A percentile compares a stretch with the other conserved stretches of the same genome.
Evolutionary conservation across 2,329 filamentous ascomycete species (phyloP).

Genomic region (Colletotrichum salicis): DNA sequence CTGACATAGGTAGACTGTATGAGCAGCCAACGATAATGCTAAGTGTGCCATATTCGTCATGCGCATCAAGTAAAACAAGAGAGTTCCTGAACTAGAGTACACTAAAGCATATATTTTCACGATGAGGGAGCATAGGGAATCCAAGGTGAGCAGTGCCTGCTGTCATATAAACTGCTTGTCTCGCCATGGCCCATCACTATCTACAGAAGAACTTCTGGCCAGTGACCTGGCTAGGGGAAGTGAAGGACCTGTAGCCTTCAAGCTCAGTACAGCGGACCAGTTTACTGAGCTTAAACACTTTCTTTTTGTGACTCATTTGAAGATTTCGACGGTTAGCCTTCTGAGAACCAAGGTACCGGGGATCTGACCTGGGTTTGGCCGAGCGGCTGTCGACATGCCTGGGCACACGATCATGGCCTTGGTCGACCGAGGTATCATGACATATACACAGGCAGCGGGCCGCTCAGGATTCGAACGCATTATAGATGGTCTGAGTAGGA

Average conservation of each 20-base stretch:
- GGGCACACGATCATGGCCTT: neutral
- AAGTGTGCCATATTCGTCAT: neutral
- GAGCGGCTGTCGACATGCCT: neutral
- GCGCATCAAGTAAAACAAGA: neutral
- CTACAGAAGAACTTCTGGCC: too few relatives aligned
- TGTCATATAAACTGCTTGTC: neutral
- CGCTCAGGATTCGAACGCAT: neutral
- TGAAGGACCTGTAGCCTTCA: neutral
- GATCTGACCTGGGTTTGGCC: neutral
- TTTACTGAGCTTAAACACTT: neutral
- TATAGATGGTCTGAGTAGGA: fast-evolving
- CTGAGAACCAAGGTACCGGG: too few relatives aligned
- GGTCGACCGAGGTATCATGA: neutral
- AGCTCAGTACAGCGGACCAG: too few relatives aligned
- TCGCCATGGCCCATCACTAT: neutral
- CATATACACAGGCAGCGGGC: neutral
- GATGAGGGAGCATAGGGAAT: neutral
- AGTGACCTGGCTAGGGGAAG: neutral
- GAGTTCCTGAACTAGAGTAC: neutral
- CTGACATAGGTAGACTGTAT: neutral
- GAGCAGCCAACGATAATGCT: neutral
- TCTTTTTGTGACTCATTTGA: neutral
- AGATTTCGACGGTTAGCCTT: too few relatives aligned
- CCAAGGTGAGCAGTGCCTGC: fast-evolving
- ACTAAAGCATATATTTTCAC: neutral